phyloP scores from a whole-genome alignment of 108 stramenopile genomes.

The Chaetoceros muelleri region DNA sequence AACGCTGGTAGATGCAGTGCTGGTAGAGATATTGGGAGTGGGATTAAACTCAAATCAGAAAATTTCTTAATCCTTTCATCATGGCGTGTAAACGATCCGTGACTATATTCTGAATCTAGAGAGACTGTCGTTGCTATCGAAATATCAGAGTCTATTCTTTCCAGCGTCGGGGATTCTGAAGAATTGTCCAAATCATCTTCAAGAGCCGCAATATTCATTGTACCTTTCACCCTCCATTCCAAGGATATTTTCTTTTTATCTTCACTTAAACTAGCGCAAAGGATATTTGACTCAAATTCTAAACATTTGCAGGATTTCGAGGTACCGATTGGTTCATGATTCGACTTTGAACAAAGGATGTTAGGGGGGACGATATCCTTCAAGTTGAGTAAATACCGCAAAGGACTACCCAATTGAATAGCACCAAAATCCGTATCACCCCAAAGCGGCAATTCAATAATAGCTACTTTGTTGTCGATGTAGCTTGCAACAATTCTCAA shows the following conservation, averaged over 20 bases:
- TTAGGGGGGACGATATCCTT: not conserved
- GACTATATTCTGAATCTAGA: conserved; percentile 1
- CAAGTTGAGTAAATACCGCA: conserved; percentile 40
- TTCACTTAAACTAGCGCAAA: conserved; percentile 37
- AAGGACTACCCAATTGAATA: conserved; percentile 70
- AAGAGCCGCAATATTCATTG: conserved; percentile 24
- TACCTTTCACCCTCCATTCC: conserved; percentile 54
- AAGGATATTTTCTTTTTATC: conserved; percentile 38
- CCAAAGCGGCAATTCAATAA: conserved; percentile 77
- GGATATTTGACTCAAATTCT: conserved; percentile 52
- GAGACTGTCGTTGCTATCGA: conserved; percentile 2
- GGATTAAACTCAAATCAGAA: conserved; percentile 47
- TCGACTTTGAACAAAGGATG: conserved; percentile 6
- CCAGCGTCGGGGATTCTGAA: conserved; percentile 12
- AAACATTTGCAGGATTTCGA: conserved; percentile 11
- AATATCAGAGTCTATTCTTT: conserved; percentile 9
- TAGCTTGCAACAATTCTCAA: conserved; percentile 53
- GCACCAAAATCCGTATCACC: conserved; percentile 74
- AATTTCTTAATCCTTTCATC: conserved; percentile 13
- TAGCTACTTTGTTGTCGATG: conserved; percentile 26
- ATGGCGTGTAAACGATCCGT: not conserved
- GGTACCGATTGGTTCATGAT: not conserved
- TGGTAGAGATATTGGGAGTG: conserved; percentile 49
- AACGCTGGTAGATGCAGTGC: conserved; percentile 37
- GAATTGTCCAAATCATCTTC: no score